Conservation (phyloP, 2,329 filamentous ascomycete species). For the Aspergillus pseudoviridinutans region DNA sequence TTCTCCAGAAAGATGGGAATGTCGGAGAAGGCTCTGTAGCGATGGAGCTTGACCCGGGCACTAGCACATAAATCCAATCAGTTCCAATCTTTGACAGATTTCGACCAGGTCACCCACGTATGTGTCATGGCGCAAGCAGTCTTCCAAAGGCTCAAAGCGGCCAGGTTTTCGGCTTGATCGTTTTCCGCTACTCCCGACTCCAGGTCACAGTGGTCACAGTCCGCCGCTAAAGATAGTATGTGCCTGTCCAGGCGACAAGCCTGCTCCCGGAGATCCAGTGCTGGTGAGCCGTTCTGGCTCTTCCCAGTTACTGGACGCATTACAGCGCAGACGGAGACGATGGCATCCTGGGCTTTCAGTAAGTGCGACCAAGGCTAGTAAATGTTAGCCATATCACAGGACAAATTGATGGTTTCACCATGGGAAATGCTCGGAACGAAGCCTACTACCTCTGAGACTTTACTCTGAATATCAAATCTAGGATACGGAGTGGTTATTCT, state of each 20-base stretch:
- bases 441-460: slow-evolving; percentile 15
- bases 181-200: background rate
- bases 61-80: slow-evolving; percentile 5
- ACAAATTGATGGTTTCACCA: background rate
- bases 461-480: slow-evolving; percentile 8
- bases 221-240: background rate
- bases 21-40: slow-evolving; percentile 23
- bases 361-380: slow-evolving; percentile 19
- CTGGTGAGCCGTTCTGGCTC: slow-evolving; percentile 3
- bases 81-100: background rate
- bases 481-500: slow-evolving; percentile 24
- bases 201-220: background rate
- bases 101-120: slow-evolving; percentile 9
- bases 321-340: slow-evolving; percentile 5
- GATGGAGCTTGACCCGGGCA: slow-evolving; percentile 19
- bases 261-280: background rate
- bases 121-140: slow-evolving; percentile 15
- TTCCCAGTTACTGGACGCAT: slow-evolving; percentile 8
- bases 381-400: background rate
- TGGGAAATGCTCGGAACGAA: too few species aligned
- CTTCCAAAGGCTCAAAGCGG: slow-evolving; percentile 15
- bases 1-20: slow-evolving; percentile 21
- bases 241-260: background rate
- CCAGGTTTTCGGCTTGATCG: slow-evolving; percentile 3
- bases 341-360: slow-evolving; percentile 16